Conservation (phyloP, 305 asterid species). For the Rubia balearica region DNA sequence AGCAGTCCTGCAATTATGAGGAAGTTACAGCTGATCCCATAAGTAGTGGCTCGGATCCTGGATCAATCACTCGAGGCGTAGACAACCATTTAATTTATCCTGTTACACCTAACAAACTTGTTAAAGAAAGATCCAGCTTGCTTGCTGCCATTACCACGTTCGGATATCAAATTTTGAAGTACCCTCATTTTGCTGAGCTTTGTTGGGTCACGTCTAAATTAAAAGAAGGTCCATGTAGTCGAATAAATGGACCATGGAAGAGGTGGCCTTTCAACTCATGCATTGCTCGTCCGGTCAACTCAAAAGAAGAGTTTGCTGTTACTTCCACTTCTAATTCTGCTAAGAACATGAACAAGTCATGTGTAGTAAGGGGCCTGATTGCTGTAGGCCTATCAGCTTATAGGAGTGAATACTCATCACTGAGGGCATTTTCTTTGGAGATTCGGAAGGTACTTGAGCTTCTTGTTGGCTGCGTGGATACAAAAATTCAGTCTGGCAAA, state of each 20-base stretch:
- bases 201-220: conserved; percentile 97
- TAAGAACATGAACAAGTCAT: conserved; percentile 42
- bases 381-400: conserved; percentile 91
- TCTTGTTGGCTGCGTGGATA: conserved; percentile 50
- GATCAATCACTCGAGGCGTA: conserved; percentile 20
- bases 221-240: conserved; percentile 81
- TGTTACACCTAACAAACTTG: conserved; percentile 17
- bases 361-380: conserved; percentile 69
- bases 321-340: conserved; percentile 35
- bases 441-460: conserved; percentile 76
- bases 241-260: conserved; percentile 71
- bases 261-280: conserved; percentile 96
- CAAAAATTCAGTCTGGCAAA: conserved; percentile 78
- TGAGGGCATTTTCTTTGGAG: conserved; percentile 53
- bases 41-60: conserved; percentile 19
- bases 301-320: conserved; percentile 34
- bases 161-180: conserved; percentile 80
- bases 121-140: conserved; percentile 71
- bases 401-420: conserved; percentile 69
- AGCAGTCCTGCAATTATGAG: conserved; percentile 26
- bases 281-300: conserved; percentile 57
- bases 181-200: conserved; percentile 96
- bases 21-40: conserved; percentile 31
- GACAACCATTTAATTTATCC: conserved; percentile 32
- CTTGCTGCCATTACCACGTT: conserved; percentile 67